Evolutionary conservation across 176 grass and related monocot genomes (phyloP), one percentile per base, ranked within the genome.

Genomic region (Carex kokanica): DNA sequence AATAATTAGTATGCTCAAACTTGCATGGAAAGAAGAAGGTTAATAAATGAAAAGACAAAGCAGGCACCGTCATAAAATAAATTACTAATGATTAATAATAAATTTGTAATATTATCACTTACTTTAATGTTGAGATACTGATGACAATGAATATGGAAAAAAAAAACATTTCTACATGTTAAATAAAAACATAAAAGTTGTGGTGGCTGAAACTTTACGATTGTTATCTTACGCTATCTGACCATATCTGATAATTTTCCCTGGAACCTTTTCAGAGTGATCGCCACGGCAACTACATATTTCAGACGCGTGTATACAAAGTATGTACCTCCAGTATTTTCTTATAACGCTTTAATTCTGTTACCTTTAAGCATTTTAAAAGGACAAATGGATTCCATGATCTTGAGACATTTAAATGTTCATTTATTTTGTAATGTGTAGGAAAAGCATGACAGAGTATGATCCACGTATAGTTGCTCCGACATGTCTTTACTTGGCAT

Each of bases 251-350:
- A 1, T 83, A 29, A 45, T 82, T 53, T 67, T 62, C 59, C 40
- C 17, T 69, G 80, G 64, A 73, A 83, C 74, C 45, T 91, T 55
- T 93, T 95, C 91, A 95, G 96, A 68, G 96, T 99, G 66, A 95
- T 99, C 70, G 96, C 96, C 84, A 99, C 96, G 17, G 93, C 96
- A 85, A 85, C 88, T 68, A 91, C 96, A 85, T 99, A 99, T 86
- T 93, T 99, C 85, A 99, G 93, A 80, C 93, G 91, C 60, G 96
- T 99, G 16, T 99, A 99, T 83, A 93, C 96, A 78, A 99, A 91
- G 96, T 99, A 95, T 86, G 18, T 49, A 53, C 67, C 53, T 87
- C 20, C 87, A 73, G 88, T 2, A 41, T 64, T 82, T 64, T 82
- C 45, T 82, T 60, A 10, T 63, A 49, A 31, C 3, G 7, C 31